Conservation (phyloP, 1,284 basidiomycete species). For the Malassezia pachydermatis region DNA sequence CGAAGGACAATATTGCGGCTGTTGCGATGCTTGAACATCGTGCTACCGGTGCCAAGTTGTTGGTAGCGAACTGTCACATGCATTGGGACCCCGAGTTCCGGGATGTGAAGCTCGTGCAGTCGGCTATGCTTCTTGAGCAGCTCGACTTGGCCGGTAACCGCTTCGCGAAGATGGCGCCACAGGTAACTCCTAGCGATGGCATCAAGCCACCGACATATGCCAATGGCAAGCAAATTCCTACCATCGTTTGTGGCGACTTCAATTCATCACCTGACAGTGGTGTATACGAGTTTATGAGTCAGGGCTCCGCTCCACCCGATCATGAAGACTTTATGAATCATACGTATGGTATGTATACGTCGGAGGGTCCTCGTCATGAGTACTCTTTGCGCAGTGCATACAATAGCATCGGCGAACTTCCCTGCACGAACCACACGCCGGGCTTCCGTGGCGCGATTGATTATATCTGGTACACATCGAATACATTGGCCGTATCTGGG, state of each 20-base stretch:
- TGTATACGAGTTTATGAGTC: conserved; percentile 81
- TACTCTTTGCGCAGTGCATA: conserved; percentile 78
- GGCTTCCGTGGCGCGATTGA: conserved; percentile 60
- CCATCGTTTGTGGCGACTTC: conserved; percentile 85
- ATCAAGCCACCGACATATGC: conserved; percentile 58
- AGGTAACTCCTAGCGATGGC: conserved; percentile 49
- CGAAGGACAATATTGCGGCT: conserved; percentile 88
- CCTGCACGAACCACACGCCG: conserved; percentile 84
- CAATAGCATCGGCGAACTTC: conserved; percentile 50
- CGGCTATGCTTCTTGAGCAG: conserved; percentile 82
- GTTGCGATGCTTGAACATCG: conserved; percentile 77
- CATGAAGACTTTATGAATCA: conserved; percentile 91
- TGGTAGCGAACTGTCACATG: conserved; percentile 84
- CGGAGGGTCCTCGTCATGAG: conserved; percentile 72
- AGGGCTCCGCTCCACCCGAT: conserved; percentile 57
- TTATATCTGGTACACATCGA: conserved; percentile 82
- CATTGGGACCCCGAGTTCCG: conserved; percentile 86
- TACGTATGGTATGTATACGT: conserved; percentile 81
- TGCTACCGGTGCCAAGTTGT: conserved; percentile 71
- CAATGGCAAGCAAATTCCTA: conserved; percentile 77
- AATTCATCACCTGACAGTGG: conserved; percentile 80
- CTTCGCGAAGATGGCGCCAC: conserved; percentile 74
- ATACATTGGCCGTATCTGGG: conserved; percentile 69
- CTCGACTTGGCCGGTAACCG: conserved; percentile 74
- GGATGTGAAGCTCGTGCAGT: conserved; percentile 96